Conservation (phyloP, 768 basidiomycete species). For the Suillus cothurnatus region DNA sequence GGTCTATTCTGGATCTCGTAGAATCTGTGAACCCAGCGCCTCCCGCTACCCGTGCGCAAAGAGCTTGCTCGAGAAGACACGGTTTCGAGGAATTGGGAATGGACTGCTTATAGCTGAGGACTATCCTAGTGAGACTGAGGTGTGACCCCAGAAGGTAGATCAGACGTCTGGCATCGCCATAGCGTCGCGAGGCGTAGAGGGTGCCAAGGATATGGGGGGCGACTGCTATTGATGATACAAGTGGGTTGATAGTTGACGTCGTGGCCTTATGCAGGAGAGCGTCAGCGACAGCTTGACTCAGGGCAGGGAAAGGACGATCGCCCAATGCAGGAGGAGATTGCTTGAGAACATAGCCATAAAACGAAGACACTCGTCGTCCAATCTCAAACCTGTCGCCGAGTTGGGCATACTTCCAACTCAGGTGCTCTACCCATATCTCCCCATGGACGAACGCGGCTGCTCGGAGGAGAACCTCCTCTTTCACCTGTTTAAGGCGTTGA, state of each 20-base stretch:
- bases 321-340: slow-evolving; percentile 57
- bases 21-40: slow-evolving; percentile 47
- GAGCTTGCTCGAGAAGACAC: slow-evolving; percentile 74
- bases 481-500: slow-evolving; percentile 65
- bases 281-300: slow-evolving; percentile 69
- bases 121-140: slow-evolving; percentile 58
- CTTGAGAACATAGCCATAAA: slow-evolving; percentile 70
- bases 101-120: slow-evolving; percentile 66
- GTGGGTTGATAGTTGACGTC: slow-evolving; percentile 77
- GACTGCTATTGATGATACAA: slow-evolving; percentile 69
- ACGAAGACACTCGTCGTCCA: slow-evolving; percentile 59
- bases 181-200: slow-evolving; percentile 64
- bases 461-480: slow-evolving; percentile 82
- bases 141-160: slow-evolving; percentile 70
- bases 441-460: slow-evolving; percentile 79
- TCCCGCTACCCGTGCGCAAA: slow-evolving; percentile 64
- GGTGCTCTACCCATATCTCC: slow-evolving; percentile 87
- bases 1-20: slow-evolving; percentile 56
- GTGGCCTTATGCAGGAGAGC: slow-evolving; percentile 74
- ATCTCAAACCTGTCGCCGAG: slow-evolving; percentile 86
- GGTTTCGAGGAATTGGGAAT: slow-evolving; percentile 44
- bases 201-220: slow-evolving; percentile 59
- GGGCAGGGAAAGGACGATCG: slow-evolving; percentile 57
- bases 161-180: slow-evolving; percentile 68
- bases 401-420: slow-evolving; percentile 84